A percentile compares a stretch with the other conserved stretches of the same genome.
These are phyloP conservation scores for Didymella exigua DNA, from an alignment of 2,329 filamentous ascomycete genomes.

Conservation along the genomic window DNA sequence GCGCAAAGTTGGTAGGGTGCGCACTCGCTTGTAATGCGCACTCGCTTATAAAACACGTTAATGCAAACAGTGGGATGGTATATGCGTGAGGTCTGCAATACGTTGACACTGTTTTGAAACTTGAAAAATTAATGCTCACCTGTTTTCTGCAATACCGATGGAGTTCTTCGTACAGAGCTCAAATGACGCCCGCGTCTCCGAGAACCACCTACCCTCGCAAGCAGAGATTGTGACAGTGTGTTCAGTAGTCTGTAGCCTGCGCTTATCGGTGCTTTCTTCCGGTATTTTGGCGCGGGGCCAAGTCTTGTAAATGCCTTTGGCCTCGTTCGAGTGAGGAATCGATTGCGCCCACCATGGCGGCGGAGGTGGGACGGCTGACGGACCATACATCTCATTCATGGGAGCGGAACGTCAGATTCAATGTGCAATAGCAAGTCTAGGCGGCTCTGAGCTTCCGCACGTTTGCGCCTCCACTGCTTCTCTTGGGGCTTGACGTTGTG, in stretches of 20 bases:
- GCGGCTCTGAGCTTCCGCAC: neutral
- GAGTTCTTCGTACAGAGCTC: too few relatives aligned
- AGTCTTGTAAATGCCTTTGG: neutral
- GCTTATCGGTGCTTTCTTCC: neutral
- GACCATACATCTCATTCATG: neutral
- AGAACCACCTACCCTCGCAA: neutral
- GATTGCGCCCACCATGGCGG: neutral
- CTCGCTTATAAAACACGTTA: too few relatives aligned
- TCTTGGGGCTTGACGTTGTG: neutral
- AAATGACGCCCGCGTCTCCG: neutral
- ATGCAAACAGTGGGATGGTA: too few relatives aligned
- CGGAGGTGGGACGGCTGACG: neutral
- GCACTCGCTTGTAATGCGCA: too few relatives aligned
- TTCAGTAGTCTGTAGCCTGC: neutral
- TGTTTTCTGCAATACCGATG: too few relatives aligned
- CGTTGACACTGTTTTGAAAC: neutral
- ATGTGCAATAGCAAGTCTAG: neutral
- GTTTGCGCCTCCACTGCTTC: neutral
- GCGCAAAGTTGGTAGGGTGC: too few relatives aligned
- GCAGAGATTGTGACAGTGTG: too few relatives aligned
- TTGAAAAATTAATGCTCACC: too few relatives aligned
- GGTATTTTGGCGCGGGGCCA: neutral
- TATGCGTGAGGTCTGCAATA: too few relatives aligned
- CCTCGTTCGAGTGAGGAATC: neutral
- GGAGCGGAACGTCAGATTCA: neutral